A percentile compares a stretch with the other conserved stretches of the same genome.
Evolutionary conservation across 345 rosid species (phyloP).

Genomic region (Dipteronia dyeriana): DNA sequence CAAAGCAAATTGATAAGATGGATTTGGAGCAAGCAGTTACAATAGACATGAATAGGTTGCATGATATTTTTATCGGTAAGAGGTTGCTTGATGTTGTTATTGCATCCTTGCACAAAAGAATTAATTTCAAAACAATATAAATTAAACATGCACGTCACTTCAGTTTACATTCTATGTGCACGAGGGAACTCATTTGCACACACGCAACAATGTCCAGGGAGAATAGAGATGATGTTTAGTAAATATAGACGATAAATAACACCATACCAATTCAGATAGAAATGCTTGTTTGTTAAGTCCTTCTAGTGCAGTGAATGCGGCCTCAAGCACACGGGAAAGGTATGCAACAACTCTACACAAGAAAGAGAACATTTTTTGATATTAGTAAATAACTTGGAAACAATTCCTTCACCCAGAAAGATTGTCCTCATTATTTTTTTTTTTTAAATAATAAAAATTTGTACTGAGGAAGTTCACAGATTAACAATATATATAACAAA

Average conservation of each 20-base stretch:
- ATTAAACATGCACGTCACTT: not conserved
- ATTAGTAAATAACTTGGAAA: constrained; percentile 1
- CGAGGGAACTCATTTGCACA: not conserved
- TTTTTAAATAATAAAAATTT: not conserved
- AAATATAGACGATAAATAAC: constrained; percentile 15
- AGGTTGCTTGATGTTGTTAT: not conserved
- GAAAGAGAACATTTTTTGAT: constrained; percentile 10
- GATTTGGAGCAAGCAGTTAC: not conserved
- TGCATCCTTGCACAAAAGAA: not conserved
- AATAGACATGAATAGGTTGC: not conserved
- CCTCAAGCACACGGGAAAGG: constrained; percentile 94
- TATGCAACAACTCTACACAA: constrained; percentile 85
- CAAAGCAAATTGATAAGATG: not conserved
- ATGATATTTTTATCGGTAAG: not conserved
- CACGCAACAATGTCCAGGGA: constrained; percentile 4
- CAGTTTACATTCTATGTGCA: constrained; percentile 6
- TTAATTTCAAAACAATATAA: not conserved
- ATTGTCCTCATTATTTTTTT: not conserved
- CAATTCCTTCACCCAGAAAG: not conserved
- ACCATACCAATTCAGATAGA: constrained; percentile 86
- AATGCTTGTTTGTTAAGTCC: constrained; percentile 99
- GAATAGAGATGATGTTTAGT: constrained; percentile 1
- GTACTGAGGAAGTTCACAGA: not conserved
- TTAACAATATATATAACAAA: not conserved
- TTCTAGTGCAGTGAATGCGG: constrained; percentile 93